Evolutionary conservation across 2,329 filamentous ascomycete genomes (phyloP), one percentile per base, ranked within the genome.

Genomic region (Venturia nashicola): DNA sequence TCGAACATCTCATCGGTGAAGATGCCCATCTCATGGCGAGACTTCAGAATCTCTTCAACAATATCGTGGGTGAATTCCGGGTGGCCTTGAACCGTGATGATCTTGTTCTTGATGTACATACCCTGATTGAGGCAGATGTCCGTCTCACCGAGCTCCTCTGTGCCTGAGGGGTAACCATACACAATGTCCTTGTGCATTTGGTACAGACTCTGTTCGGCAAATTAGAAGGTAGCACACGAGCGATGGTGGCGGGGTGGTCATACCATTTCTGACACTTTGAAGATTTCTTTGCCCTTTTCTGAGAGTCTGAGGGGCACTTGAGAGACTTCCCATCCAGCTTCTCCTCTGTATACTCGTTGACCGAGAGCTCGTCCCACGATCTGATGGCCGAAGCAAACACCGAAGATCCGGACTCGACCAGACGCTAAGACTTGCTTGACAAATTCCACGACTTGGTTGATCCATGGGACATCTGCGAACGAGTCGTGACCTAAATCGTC

Each of bases 111-210:
- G 23, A 80, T 75, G 72, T 94, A 89, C 83, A 95, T 90, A 66
- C 86, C 88, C 74, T 96, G 91, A n/a, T 91, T 85, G 11, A 80
- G 76, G 76, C 91, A 95, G 57, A 80, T 76, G 3, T 81, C 79
- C 1, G 88, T 88, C 48, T 79, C 81, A 2, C 85, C 90, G 1
- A 95, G 79, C 2, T 79, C 75, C 64, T 86, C 79, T 2, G 87
- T 82, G 63, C 81, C 83, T 6, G 78, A 70, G 0, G 90, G 90
- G 63, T 85, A 84, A 27, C 79, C 75, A 68, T 81, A 82, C 5
- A 93, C 87, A 44, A 88, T 83, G 72, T 97, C 90, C 67, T 86
- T 84, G 75, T 96, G 91, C 89, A 95, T 93, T 74, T 96, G 90
- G 72, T 92, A 87, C 66, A 95, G 83, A 32, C 80, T 80, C 86